phyloP scores from a whole-genome alignment of 140 eudicot genomes.

The Ambrosia hybrid region DNA sequence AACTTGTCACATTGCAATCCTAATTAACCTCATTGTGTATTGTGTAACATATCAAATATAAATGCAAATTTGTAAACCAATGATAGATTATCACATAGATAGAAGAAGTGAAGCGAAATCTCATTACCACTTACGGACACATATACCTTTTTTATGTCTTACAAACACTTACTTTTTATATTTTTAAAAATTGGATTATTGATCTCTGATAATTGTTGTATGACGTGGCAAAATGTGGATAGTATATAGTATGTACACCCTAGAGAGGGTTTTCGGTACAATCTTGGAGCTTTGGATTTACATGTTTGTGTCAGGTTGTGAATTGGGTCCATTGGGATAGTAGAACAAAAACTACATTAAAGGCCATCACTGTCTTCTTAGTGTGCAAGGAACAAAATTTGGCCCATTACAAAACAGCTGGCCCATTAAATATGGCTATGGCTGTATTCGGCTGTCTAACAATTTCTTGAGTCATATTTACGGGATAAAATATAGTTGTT shows the following conservation, averaged over 20 bases:
- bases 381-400: neutral
- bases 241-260: neutral
- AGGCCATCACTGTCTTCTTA: conserved; percentile 12
- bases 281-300: conserved; percentile 14
- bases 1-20: too few relatives aligned
- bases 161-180: too few relatives aligned
- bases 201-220: neutral
- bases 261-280: neutral
- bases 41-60: too few relatives aligned
- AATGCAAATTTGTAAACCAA: too few relatives aligned
- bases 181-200: too few relatives aligned
- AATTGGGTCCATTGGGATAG: neutral
- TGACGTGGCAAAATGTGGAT: neutral
- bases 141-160: too few relatives aligned
- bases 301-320: conserved; percentile 24
- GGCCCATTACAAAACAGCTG: conserved; percentile 26
- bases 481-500: too few relatives aligned
- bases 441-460: conserved; percentile 10
- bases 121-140: too few relatives aligned
- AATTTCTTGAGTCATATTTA: too few relatives aligned
- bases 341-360: conserved; percentile 25
- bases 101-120: too few relatives aligned
- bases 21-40: too few relatives aligned
- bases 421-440: conserved; percentile 28
- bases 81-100: too few relatives aligned